Percentiles rank a stretch among this genome's conserved stretches.
Conservation (phyloP, 2,329 filamentous ascomycete genomes). For the Didymella pinodella region DNA sequence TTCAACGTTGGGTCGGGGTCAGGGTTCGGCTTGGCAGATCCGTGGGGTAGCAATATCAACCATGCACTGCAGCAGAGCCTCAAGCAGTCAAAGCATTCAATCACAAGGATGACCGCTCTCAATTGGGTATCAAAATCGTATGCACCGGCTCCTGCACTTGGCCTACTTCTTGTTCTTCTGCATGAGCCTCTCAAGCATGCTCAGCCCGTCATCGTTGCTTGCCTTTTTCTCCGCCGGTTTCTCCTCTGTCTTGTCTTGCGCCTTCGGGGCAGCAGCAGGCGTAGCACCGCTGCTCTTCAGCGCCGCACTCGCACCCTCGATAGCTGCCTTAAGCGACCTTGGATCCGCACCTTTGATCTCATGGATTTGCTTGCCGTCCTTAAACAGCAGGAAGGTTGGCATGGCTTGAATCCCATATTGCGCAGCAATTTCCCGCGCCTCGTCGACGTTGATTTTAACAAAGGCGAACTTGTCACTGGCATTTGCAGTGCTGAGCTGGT, state of each 20-base stretch:
- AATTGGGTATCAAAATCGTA: slow-evolving; percentile 14
- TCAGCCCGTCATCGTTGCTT: slow-evolving; percentile 43
- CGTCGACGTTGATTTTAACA: slow-evolving; percentile 64
- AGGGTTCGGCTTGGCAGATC: slow-evolving; percentile 1
- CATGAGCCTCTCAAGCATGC: slow-evolving; percentile 21
- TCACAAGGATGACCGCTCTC: background rate
- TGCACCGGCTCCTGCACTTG: background rate
- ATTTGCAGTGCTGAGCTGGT: slow-evolving; percentile 60
- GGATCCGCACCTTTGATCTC: slow-evolving; percentile 44
- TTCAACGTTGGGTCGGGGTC: background rate
- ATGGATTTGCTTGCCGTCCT: slow-evolving; percentile 41
- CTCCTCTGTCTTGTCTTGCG: slow-evolving; percentile 17
- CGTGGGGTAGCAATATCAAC: slow-evolving; percentile 1
- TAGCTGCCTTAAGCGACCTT: slow-evolving; percentile 33
- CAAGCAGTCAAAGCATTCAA: background rate
- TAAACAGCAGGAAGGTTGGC: slow-evolving; percentile 48
- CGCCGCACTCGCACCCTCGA: slow-evolving; percentile 32
- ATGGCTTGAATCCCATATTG: slow-evolving; percentile 60
- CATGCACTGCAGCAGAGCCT: slow-evolving; percentile 1
- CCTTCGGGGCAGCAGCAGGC: slow-evolving; percentile 13
- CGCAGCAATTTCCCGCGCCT: slow-evolving; percentile 57
- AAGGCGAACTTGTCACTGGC: slow-evolving; percentile 58
- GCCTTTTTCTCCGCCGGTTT: slow-evolving; percentile 38
- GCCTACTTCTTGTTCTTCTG: slow-evolving; percentile 20
- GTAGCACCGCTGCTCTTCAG: slow-evolving; percentile 13